Conservation (phyloP, 208 protist genomes). For the Acanthamoeba healyi region DNA sequence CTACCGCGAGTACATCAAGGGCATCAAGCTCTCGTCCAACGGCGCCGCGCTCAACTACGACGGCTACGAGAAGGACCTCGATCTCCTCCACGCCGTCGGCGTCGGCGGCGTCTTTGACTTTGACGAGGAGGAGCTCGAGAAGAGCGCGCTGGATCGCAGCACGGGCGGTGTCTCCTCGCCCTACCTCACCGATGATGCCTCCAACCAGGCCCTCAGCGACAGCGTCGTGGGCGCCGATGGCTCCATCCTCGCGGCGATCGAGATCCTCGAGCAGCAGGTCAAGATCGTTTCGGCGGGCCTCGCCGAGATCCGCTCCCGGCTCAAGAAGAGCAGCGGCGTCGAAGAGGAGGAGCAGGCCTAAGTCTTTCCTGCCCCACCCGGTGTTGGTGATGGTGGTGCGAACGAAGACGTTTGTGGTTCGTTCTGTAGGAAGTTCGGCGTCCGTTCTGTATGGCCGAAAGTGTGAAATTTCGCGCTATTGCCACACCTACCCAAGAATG, state of each 20-base stretch:
- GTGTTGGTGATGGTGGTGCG: not conserved
- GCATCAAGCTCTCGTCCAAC: slow-evolving; percentile 52
- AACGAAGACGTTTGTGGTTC: not conserved
- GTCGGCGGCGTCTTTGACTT: slow-evolving; percentile 46
- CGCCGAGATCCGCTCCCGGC: not conserved
- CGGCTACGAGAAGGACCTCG: slow-evolving; percentile 61
- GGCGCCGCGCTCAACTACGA: slow-evolving; percentile 49
- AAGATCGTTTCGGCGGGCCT: not conserved
- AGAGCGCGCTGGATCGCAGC: not conserved
- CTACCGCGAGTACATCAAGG: slow-evolving; percentile 62
- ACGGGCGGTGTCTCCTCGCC: slow-evolving; percentile 25
- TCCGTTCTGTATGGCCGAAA: too few species aligned
- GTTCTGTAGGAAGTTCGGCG: too few species aligned
- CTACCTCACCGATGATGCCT: not conserved
- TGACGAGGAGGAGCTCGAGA: slow-evolving; percentile 63
- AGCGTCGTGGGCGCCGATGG: not conserved
- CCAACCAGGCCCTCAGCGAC: not conserved
- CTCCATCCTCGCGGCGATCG: not conserved
- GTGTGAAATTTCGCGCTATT: too few species aligned
- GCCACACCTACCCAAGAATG: too few species aligned
- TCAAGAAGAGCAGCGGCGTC: slow-evolving; percentile 19
- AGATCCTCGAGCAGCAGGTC: slow-evolving; percentile 55
- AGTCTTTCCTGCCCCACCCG: too few species aligned
- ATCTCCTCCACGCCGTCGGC: slow-evolving; percentile 51
- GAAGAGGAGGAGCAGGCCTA: slow-evolving; percentile 29